A percentile compares a stretch with the other conserved stretches of the same genome.
Conservation (phyloP, 1,284 basidiomycete species). For the Pseudozyma flocculosa region DNA sequence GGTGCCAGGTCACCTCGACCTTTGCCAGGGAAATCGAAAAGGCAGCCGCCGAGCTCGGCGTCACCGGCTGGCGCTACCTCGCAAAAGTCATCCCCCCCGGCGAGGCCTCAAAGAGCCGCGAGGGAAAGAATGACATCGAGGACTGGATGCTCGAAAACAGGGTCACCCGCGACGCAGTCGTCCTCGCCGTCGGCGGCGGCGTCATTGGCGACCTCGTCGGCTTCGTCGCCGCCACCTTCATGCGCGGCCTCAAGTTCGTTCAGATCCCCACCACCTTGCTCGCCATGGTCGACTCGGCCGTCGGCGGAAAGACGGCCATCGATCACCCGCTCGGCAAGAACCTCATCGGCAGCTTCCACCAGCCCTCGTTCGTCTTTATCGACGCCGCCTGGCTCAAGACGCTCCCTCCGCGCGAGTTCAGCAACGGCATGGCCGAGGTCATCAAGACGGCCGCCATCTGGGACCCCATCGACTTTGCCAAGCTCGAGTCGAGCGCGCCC, state of each 20-base stretch:
- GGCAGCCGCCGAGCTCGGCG: constrained; percentile 49
- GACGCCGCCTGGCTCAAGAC: constrained; percentile 94
- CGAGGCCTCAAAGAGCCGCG: constrained; percentile 85
- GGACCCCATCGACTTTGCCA: constrained; percentile 55
- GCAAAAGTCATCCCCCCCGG: constrained; percentile 81
- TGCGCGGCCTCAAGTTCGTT: constrained; percentile 80
- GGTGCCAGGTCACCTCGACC: constrained; percentile 58
- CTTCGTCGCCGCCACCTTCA: constrained; percentile 86
- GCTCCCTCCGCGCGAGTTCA: constrained; percentile 87
- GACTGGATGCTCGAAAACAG: constrained; percentile 85
- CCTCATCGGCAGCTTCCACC: constrained; percentile 97
- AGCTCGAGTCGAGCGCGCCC: constrained; percentile 51
- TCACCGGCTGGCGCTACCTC: constrained; percentile 68
- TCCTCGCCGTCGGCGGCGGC: constrained; percentile 91
- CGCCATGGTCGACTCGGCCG: constrained; percentile 97
- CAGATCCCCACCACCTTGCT: constrained; percentile 96
- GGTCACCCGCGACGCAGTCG: constrained; percentile 89
- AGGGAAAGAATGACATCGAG: constrained; percentile 89
- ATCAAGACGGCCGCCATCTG: constrained; percentile 65
- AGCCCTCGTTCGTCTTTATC: constrained; percentile 95
- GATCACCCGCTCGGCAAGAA: constrained; percentile 97
- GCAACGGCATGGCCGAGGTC: constrained; percentile 98
- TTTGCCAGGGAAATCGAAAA: constrained; percentile 34
- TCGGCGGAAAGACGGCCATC: constrained; percentile 97
- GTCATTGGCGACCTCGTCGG: constrained; percentile 93